Conservation (phyloP, 148 eudicot genomes). For the Simmondsia chinensis region DNA sequence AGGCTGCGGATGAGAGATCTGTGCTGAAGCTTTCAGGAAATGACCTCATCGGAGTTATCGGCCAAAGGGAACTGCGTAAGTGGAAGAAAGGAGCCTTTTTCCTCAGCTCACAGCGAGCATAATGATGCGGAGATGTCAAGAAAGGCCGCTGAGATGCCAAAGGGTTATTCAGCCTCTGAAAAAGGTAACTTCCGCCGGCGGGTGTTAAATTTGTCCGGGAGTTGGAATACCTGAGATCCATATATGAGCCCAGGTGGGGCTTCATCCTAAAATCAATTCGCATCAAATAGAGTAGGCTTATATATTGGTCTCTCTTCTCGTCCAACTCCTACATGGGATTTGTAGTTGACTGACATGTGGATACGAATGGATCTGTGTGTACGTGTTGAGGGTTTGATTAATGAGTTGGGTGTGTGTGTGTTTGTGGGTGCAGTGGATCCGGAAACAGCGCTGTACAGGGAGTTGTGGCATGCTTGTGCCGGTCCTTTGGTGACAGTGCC, state of each 20-base stretch:
- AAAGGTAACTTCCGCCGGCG: conserved; percentile 36
- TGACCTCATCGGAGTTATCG: conserved; percentile 50
- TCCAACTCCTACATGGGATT: too few species aligned
- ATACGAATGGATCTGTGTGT: too few species aligned
- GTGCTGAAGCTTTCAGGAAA: conserved; percentile 19
- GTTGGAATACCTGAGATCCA: background rate
- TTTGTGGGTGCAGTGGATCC: conserved; percentile 43
- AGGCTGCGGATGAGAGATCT: conserved; percentile 48
- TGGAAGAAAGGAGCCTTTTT: conserved; percentile 15
- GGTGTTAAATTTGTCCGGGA: too few species aligned
- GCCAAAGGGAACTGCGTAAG: conserved; percentile 17
- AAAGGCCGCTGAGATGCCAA: conserved; percentile 5
- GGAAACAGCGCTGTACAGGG: conserved; percentile 68
- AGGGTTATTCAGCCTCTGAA: conserved; percentile 6
- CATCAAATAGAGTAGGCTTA: too few species aligned
- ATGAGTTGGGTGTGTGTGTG: background rate
- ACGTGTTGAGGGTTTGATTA: background rate
- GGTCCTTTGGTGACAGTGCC: conserved; percentile 97
- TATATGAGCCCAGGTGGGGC: too few species aligned
- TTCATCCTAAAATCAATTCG: too few species aligned
- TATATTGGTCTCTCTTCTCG: too few species aligned
- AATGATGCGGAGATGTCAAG: conserved; percentile 12
- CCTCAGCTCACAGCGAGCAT: conserved; percentile 9
- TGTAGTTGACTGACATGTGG: too few species aligned
- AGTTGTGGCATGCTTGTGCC: conserved; percentile 94